Evolutionary conservation across 257 asterid species (phyloP).

Genomic region (Nicotiana paniculata): DNA sequence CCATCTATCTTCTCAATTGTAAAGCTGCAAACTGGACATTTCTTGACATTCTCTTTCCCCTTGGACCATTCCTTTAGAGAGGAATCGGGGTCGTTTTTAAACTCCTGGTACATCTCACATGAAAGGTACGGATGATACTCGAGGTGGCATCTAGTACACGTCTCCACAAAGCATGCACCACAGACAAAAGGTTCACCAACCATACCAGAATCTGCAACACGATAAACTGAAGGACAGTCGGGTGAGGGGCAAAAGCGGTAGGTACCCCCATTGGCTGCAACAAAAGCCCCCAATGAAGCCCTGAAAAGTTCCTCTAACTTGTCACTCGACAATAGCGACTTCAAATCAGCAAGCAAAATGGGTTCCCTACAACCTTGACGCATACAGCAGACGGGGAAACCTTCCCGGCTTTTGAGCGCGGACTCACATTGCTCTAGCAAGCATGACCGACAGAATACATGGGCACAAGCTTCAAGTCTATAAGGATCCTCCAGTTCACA

Average conservation of each 20-base stretch:
- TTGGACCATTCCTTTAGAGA: slow-evolving; percentile 73
- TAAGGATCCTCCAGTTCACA: slow-evolving; percentile 68
- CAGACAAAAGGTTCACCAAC: slow-evolving; percentile 41
- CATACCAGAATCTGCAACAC: slow-evolving; percentile 29
- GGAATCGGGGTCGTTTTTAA: slow-evolving; percentile 69
- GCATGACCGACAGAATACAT: slow-evolving; percentile 62
- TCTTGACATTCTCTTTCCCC: slow-evolving; percentile 70
- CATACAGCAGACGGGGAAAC: slow-evolving; percentile 61
- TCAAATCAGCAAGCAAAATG: slow-evolving; percentile 55
- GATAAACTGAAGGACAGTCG: slow-evolving; percentile 81
- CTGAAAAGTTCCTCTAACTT: slow-evolving; percentile 77
- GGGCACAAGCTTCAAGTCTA: slow-evolving; percentile 65
- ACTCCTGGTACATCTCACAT: slow-evolving; percentile 60
- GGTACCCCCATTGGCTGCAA: slow-evolving; percentile 55
- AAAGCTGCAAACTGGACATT: slow-evolving; percentile 62
- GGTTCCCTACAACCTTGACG: slow-evolving; percentile 42
- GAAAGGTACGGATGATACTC: slow-evolving; percentile 68
- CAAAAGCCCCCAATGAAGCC: slow-evolving; percentile 64
- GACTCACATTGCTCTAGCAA: slow-evolving; percentile 76
- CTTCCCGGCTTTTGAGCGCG: slow-evolving; percentile 49
- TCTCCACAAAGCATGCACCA: slow-evolving; percentile 71
- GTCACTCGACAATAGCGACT: slow-evolving; percentile 42
- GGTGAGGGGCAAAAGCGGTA: slow-evolving; percentile 92
- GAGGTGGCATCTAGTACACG: slow-evolving; percentile 80
- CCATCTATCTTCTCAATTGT: slow-evolving; percentile 90